Evolutionary conservation across 768 basidiomycete species (phyloP).

Genomic region (Podaxis rugospora): DNA sequence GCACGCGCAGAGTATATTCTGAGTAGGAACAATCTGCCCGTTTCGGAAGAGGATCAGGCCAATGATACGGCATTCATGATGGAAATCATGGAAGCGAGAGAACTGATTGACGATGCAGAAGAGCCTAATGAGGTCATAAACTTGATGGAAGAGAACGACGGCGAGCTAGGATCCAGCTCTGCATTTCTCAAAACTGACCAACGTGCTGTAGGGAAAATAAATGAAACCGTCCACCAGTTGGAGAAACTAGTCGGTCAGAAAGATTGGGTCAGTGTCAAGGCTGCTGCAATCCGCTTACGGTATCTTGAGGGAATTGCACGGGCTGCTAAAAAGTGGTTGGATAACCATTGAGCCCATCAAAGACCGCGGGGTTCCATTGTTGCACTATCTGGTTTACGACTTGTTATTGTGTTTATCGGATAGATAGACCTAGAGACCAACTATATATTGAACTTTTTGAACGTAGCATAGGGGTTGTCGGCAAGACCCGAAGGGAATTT

Average conservation of each 20-base stretch:
- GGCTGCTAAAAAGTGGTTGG: slow-evolving; percentile 40
- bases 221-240: slow-evolving; percentile 40
- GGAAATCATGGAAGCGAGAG: slow-evolving; percentile 76
- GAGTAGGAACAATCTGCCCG: slow-evolving; percentile 48
- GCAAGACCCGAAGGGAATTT: slow-evolving; percentile 9
- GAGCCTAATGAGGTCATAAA: slow-evolving; percentile 43
- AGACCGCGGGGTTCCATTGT: too few relatives aligned
- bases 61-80: slow-evolving; percentile 68
- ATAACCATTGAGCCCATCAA: slow-evolving; percentile 18
- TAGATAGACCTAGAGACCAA: background rate
- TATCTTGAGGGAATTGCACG: slow-evolving; percentile 67
- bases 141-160: slow-evolving; percentile 51
- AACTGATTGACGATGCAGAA: slow-evolving; percentile 66
- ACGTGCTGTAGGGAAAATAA: slow-evolving; percentile 44
- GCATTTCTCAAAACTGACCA: slow-evolving; percentile 3
- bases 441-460: background rate
- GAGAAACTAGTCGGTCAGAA: slow-evolving; percentile 42
- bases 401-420: background rate
- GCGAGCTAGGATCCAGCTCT: slow-evolving; percentile 26
- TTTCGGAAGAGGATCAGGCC: slow-evolving; percentile 67
- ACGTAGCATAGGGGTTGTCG: background rate
- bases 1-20: slow-evolving; percentile 81
- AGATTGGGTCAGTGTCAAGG: slow-evolving; percentile 56
- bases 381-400: too few relatives aligned
- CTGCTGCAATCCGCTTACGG: slow-evolving; percentile 61